Evolutionary conservation across 2,329 filamentous ascomycete genomes (phyloP).

Genomic region (Botrytis fragariae): DNA sequence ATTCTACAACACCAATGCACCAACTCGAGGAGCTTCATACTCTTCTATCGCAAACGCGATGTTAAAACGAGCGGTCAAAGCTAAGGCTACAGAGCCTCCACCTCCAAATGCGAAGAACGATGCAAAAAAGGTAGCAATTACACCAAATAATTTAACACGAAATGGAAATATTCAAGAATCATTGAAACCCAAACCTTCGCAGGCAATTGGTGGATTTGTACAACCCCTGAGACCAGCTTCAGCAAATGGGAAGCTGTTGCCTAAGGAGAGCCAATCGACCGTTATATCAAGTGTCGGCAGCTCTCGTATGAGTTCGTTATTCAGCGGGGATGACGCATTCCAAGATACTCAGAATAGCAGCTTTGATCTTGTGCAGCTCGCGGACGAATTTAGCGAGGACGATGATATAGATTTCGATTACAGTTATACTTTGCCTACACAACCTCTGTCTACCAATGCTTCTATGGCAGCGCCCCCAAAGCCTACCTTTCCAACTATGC

Average conservation of each 20-base stretch:
- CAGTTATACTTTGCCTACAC: slow-evolving; percentile 40
- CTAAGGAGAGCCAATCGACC: slow-evolving; percentile 16
- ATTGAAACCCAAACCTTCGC: slow-evolving; percentile 44
- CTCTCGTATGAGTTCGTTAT: slow-evolving; percentile 45
- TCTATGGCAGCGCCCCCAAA: slow-evolving; percentile 40
- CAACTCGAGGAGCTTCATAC: slow-evolving; percentile 24
- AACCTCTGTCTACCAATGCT: slow-evolving; percentile 25
- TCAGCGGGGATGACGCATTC: slow-evolving; percentile 50
- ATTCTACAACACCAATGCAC: slow-evolving; percentile 28
- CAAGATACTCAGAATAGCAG: slow-evolving; percentile 42
- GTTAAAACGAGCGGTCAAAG: slow-evolving; percentile 36
- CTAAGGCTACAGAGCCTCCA: slow-evolving; percentile 17
- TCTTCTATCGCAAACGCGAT: slow-evolving; percentile 39
- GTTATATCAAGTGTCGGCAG: slow-evolving; percentile 23
- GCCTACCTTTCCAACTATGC: slow-evolving; percentile 43
- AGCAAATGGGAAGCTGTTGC: slow-evolving; percentile 25
- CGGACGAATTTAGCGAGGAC: slow-evolving; percentile 87
- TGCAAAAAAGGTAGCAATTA: slow-evolving; percentile 51
- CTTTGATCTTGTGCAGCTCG: slow-evolving; percentile 54
- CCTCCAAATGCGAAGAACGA: slow-evolving; percentile 30
- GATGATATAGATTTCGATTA: slow-evolving; percentile 70
- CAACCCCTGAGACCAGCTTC: slow-evolving; percentile 28
- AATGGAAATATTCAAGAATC: slow-evolving; percentile 51
- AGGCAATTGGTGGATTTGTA: slow-evolving; percentile 39
- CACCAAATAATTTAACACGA: slow-evolving; percentile 55